Evolutionary conservation across 1,139 yeast genomes (phyloP).

Genomic region (Yamadazyma pseudoaaseri): DNA sequence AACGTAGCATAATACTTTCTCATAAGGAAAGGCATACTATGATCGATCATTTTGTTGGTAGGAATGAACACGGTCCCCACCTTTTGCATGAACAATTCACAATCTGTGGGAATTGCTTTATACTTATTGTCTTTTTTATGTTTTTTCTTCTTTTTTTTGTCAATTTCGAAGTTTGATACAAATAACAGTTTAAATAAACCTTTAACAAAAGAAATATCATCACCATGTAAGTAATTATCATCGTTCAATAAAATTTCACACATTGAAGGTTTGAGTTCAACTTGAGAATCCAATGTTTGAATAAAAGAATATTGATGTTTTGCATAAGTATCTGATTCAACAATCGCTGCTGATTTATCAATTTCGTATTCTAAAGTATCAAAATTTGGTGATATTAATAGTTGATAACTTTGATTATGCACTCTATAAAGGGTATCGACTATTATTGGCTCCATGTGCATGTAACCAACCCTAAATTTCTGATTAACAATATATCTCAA

Average conservation of each 20-base stretch:
- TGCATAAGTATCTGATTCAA: constrained; percentile 66
- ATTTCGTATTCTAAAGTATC: constrained; percentile 33
- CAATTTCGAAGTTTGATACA: constrained; percentile 4
- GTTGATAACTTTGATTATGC: constrained; percentile 22
- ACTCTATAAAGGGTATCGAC: constrained; percentile 29
- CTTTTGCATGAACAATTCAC: constrained; percentile 28
- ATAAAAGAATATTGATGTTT: constrained; percentile 69
- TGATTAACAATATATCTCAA: constrained; percentile 37
- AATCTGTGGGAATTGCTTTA: constrained; percentile 20
- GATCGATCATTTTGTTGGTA: constrained; percentile 25
- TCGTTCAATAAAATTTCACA: constrained; percentile 36
- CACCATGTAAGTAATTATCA: constrained; percentile 17
- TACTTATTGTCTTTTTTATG: constrained; percentile 4
- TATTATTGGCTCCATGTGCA: constrained; percentile 25
- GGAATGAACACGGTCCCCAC: constrained; percentile 37
- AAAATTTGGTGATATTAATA: constrained; percentile 30
- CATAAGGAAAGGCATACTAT: constrained; percentile 28
- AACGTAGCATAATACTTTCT: constrained; percentile 32
- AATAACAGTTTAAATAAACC: constrained; percentile 34
- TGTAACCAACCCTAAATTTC: constrained; percentile 33
- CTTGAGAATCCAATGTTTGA: constrained; percentile 62
- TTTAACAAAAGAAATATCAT: constrained; percentile 25
- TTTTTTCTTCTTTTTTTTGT: constrained; percentile 2
- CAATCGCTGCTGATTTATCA: constrained; percentile 52
- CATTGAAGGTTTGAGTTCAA: constrained; percentile 42